These are phyloP conservation scores for Xylariaceae sp. DNA, from an alignment of 2,329 filamentous ascomycete genomes.

Conservation along the genomic window DNA sequence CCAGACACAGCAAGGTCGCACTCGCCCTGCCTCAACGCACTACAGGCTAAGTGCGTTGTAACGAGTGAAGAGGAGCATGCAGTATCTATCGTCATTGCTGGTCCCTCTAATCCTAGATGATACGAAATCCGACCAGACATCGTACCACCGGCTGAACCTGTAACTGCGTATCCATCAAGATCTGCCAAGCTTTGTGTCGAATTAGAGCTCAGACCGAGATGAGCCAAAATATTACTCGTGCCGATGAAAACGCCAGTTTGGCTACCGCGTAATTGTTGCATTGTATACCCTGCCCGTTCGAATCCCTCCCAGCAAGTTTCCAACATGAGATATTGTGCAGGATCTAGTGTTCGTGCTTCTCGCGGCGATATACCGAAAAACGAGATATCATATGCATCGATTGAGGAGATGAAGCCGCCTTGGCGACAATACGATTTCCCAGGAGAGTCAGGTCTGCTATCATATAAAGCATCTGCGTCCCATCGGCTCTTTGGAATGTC, in stretches of 20 bases:
- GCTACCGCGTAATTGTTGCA: constrained; percentile 24
- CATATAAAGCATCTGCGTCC: constrained; percentile 15
- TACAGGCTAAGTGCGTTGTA: constrained; percentile 22
- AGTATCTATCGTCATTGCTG: constrained; percentile 29
- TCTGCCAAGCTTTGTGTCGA: constrained; percentile 13
- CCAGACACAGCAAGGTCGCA: constrained; percentile 21
- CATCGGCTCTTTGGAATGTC: constrained; percentile 33
- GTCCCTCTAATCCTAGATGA: constrained; percentile 25
- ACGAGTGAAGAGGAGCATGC: constrained; percentile 25
- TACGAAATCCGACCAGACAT: constrained; percentile 28
- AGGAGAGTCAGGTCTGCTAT: constrained; percentile 36
- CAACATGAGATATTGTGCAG: constrained; percentile 25
- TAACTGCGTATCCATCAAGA: constrained; percentile 27
- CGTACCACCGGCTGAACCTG: constrained; percentile 25
- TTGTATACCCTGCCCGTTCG: constrained; percentile 26
- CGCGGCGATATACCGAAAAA: constrained; percentile 29
- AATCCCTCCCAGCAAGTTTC: constrained; percentile 28
- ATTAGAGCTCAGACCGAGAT: constrained; percentile 14
- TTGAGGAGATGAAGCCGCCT: constrained; percentile 24
- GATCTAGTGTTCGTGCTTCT: constrained; percentile 25
- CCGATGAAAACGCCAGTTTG: constrained; percentile 28
- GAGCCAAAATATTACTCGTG: constrained; percentile 23
- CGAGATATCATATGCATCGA: constrained; percentile 23
- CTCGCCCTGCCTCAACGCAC: constrained; percentile 20
- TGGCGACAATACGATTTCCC: constrained; percentile 27